Conservation (phyloP, 768 basidiomycete genomes). For the Pleurotus citrinopileatus region DNA sequence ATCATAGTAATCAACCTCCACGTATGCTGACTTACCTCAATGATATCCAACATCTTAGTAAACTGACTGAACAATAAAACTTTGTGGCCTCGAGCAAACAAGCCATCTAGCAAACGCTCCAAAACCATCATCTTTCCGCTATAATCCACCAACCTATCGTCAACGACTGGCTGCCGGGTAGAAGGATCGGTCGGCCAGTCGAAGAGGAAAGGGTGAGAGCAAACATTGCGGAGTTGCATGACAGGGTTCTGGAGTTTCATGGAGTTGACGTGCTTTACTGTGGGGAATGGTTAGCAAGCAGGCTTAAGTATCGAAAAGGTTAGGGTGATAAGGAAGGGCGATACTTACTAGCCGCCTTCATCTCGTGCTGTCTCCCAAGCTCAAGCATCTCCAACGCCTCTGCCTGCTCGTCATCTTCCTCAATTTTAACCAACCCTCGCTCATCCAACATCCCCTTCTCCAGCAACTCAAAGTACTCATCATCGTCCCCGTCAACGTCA, state of each 20-base stretch:
- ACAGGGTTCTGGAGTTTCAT: conserved; percentile 92
- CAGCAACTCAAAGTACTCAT: conserved; percentile 61
- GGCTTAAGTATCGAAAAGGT: neutral
- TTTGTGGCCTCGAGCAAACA: conserved; percentile 81
- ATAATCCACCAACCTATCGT: conserved; percentile 77
- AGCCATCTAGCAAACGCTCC: conserved; percentile 78
- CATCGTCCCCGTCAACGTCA: conserved; percentile 57
- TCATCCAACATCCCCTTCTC: conserved; percentile 46
- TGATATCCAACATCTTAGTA: conserved; percentile 93
- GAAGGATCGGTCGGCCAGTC: conserved; percentile 72
- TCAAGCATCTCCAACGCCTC: conserved; percentile 47
- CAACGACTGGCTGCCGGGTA: conserved; percentile 61
- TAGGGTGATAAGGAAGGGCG: neutral
- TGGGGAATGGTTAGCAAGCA: neutral
- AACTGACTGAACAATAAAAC: conserved; percentile 92
- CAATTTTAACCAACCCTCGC: conserved; percentile 24
- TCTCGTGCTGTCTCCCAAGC: conserved; percentile 54
- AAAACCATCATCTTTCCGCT: conserved; percentile 98
- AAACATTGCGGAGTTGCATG: conserved; percentile 97
- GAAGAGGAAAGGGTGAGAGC: conserved; percentile 90
- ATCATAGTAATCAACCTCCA: too few species aligned
- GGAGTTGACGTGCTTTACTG: conserved; percentile 86
- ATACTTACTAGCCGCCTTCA: conserved; percentile 55
- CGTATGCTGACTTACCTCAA: too few species aligned
- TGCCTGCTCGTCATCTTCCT: conserved; percentile 27